phyloP scores from a whole-genome alignment of 2,329 filamentous ascomycete genomes.

The Aspergillus proliferans region DNA sequence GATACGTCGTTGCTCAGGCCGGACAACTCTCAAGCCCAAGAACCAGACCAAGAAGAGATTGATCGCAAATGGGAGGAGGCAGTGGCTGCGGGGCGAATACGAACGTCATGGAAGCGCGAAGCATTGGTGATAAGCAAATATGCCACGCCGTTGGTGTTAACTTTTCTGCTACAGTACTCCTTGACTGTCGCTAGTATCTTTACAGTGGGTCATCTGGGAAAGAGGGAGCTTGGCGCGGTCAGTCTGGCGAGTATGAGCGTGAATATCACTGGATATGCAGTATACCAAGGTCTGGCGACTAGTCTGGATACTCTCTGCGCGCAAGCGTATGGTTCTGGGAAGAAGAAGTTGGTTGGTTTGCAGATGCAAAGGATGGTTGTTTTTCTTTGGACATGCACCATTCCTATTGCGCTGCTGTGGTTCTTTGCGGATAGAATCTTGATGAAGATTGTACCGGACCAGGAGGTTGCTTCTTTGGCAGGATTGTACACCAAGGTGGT shows the following conservation, averaged over 20 bases:
- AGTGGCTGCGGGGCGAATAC: conserved; percentile 70
- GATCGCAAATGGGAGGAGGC: conserved; percentile 80
- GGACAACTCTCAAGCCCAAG: conserved; percentile 40
- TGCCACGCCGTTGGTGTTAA: conserved; percentile 63
- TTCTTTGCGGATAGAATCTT: conserved; percentile 61
- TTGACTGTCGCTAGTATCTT: conserved; percentile 78
- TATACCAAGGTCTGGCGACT: conserved; percentile 80
- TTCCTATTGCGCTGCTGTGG: conserved; percentile 70
- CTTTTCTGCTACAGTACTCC: conserved; percentile 75
- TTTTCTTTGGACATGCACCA: conserved; percentile 65
- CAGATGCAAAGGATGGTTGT: conserved; percentile 76
- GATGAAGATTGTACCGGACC: conserved; percentile 62
- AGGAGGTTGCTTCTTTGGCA: conserved; percentile 63
- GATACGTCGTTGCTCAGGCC: conserved; percentile 44
- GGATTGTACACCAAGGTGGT: conserved; percentile 68
- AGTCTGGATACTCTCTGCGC: conserved; percentile 87
- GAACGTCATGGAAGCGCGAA: conserved; percentile 88
- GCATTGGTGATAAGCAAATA: conserved; percentile 71
- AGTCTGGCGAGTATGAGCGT: conserved; percentile 70
- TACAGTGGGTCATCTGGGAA: conserved; percentile 69
- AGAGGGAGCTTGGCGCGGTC: conserved; percentile 61
- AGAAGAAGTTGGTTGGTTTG: conserved; percentile 78
- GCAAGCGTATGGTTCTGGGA: conserved; percentile 88
- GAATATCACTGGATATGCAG: conserved; percentile 67
- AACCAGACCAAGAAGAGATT: conserved; percentile 51